Conservation (phyloP, 208 protist genomes). For the Porcisia hertigi region DNA sequence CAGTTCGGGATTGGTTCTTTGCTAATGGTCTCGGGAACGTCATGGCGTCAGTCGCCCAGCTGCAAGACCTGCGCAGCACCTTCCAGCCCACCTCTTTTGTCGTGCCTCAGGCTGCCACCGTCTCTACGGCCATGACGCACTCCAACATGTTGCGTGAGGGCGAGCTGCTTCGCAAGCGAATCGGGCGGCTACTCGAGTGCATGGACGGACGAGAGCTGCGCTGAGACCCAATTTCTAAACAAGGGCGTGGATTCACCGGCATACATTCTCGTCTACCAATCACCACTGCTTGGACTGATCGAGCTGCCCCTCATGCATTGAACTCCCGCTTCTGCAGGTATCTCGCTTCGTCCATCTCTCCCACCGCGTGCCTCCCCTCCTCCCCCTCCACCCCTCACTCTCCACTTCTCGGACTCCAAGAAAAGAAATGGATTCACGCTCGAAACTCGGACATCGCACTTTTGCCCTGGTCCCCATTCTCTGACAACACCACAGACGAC, state of each 20-base stretch:
- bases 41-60: conserved; percentile 60
- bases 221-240: background rate
- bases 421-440: background rate
- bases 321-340: too few species aligned
- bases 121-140: conserved; percentile 9
- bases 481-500: background rate
- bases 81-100: conserved; percentile 28
- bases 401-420: background rate
- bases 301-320: background rate
- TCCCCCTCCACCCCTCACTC: background rate
- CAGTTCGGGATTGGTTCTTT: conserved; percentile 85
- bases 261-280: background rate
- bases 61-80: conserved; percentile 45
- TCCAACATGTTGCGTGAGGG: conserved; percentile 25
- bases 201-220: conserved; percentile 31
- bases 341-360: too few species aligned
- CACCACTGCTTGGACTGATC: background rate
- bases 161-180: conserved; percentile 29
- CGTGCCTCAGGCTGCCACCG: conserved; percentile 10
- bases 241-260: background rate
- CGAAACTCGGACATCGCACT: background rate
- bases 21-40: conserved; percentile 74
- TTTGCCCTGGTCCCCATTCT: background rate
- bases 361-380: background rate
- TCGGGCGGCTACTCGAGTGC: conserved; percentile 30